Conservation (phyloP, 495 filamentous ascomycete genomes). For the Penicillium angulare region DNA sequence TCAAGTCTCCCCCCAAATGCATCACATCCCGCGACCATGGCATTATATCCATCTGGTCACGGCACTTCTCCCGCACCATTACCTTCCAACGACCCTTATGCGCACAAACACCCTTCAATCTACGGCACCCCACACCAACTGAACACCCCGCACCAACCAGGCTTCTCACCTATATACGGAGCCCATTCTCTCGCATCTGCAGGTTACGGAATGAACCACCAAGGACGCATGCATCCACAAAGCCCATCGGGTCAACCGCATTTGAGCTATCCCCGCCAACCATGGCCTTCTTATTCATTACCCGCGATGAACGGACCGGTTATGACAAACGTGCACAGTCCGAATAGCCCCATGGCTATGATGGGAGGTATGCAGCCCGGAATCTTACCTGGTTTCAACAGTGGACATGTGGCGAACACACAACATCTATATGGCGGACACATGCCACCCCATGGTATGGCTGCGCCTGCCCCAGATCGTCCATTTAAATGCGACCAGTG, state of each 20-base stretch:
- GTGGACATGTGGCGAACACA: slow-evolving; percentile 55
- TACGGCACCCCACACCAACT: slow-evolving; percentile 58
- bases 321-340: slow-evolving; percentile 73
- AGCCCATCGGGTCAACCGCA: slow-evolving; percentile 48
- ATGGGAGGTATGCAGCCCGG: slow-evolving; percentile 61
- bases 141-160: slow-evolving; percentile 61
- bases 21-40: slow-evolving; percentile 19
- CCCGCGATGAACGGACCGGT: slow-evolving; percentile 68
- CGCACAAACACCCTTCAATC: slow-evolving; percentile 51
- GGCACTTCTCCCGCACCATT: slow-evolving; percentile 60
- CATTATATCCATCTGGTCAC: slow-evolving; percentile 42
- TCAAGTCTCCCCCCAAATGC: slow-evolving; percentile 27
- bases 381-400: slow-evolving; percentile 52
- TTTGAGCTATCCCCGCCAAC: slow-evolving; percentile 45
- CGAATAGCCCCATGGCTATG: slow-evolving; percentile 65
- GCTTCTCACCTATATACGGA: slow-evolving; percentile 54
- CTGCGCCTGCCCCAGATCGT: slow-evolving; percentile 64
- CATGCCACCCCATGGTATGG: slow-evolving; percentile 38
- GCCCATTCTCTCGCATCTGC: slow-evolving; percentile 59
- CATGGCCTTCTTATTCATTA: slow-evolving; percentile 55
- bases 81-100: slow-evolving; percentile 62
- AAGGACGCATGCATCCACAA: slow-evolving; percentile 56
- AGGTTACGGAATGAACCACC: slow-evolving; percentile 55
- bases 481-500: slow-evolving; percentile 96
- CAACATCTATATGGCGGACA: slow-evolving; percentile 55